These are phyloP conservation scores for Plasmodium ovale DNA, from an alignment of 169 alveolate genomes.

Conservation along the genomic window DNA sequence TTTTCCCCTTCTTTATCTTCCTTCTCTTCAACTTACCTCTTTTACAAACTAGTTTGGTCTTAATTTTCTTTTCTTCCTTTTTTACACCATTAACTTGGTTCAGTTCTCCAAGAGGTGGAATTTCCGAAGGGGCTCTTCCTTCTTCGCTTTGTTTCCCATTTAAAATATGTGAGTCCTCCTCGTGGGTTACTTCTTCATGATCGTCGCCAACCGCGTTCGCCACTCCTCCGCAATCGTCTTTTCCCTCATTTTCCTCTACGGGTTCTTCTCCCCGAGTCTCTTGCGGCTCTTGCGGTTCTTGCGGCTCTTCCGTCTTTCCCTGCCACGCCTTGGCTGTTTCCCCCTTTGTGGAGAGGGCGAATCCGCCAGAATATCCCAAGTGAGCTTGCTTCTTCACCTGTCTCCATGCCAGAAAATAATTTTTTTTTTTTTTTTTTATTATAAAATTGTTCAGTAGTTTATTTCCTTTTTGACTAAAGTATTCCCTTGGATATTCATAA, in stretches of 20 bases:
- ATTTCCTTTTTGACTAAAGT: not conserved
- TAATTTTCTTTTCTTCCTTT: not conserved
- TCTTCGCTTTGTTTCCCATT: not conserved
- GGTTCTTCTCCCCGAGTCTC: too few relatives aligned
- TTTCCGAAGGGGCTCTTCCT: not conserved
- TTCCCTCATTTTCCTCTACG: too few relatives aligned
- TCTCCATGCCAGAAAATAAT: not conserved
- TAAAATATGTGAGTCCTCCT: not conserved
- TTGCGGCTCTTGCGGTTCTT: not conserved
- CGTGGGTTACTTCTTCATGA: too few relatives aligned
- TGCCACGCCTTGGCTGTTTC: not conserved
- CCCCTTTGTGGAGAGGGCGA: not conserved
- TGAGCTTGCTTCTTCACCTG: not conserved
- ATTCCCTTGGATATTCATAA: slow-evolving; percentile 26
- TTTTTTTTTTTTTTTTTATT: slow-evolving; percentile 42
- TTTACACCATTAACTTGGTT: too few relatives aligned
- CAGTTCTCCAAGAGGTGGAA: too few relatives aligned
- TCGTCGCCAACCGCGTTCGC: too few relatives aligned
- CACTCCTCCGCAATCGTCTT: not conserved
- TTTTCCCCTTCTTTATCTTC: not conserved
- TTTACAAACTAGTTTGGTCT: not conserved
- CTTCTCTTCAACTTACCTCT: not conserved
- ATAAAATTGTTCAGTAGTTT: slow-evolving; percentile 18
- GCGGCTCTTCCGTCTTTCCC: not conserved
- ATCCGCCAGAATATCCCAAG: too few relatives aligned